Evolutionary conservation across 306 rosid species (phyloP).

Genomic region (Castanea mollissima): DNA sequence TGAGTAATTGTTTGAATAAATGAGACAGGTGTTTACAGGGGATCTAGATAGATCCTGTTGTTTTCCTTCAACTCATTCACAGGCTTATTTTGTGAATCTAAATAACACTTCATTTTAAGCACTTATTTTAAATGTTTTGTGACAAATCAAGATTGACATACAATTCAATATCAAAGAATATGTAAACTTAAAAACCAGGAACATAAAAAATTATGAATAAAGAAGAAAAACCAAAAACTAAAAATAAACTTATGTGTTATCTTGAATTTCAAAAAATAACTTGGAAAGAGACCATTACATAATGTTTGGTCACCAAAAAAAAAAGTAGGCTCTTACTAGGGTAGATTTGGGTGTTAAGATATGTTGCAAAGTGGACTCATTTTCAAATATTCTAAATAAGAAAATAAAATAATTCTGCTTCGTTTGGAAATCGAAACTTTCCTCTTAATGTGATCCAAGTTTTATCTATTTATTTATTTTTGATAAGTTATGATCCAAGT

Average conservation of each 20-base stretch:
- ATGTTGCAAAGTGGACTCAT: background rate
- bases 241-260: background rate
- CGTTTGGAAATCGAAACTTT: background rate
- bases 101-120: no score
- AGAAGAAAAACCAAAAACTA: background rate
- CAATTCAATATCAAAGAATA: no score
- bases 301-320: background rate
- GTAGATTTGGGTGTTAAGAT: background rate
- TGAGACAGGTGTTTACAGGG: background rate
- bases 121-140: no score
- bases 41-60: background rate
- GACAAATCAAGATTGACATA: no score
- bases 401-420: background rate
- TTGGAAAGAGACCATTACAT: background rate
- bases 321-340: background rate
- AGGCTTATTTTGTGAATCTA: background rate
- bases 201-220: background rate
- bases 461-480: background rate
- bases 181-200: no score
- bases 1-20: background rate
- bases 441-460: background rate
- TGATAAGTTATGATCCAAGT: no score
- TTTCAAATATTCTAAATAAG: background rate
- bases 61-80: background rate
- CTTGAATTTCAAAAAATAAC: background rate